Evolutionary conservation across 148 eudicot genomes (phyloP).

Genomic region (Linanthus parryae): DNA sequence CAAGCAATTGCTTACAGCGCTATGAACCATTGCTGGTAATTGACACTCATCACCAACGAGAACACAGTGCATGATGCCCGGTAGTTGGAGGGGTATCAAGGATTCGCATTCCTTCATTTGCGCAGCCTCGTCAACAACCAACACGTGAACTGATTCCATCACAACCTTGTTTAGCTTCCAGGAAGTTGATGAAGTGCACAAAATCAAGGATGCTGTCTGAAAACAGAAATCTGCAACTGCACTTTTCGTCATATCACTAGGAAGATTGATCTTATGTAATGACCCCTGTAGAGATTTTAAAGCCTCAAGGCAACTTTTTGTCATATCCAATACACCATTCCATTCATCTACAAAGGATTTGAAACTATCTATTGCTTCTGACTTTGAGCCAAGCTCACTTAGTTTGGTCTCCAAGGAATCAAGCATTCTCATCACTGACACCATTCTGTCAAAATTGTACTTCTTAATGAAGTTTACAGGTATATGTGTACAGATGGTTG

Average conservation of each 20-base stretch:
- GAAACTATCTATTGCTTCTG: conserved; percentile 1
- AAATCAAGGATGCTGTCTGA: conserved; percentile 32
- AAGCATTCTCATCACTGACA: conserved; percentile 9
- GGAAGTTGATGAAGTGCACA: conserved; percentile 40
- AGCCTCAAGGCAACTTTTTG: conserved; percentile 24
- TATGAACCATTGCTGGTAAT: conserved; percentile 42
- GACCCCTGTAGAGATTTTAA: conserved; percentile 22
- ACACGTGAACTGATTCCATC: conserved; percentile 23
- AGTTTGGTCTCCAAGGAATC: conserved; percentile 23
- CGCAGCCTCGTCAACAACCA: conserved; percentile 48
- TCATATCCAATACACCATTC: not conserved
- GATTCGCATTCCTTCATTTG: conserved; percentile 53
- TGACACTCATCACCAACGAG: conserved; percentile 47
- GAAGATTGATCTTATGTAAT: conserved; percentile 20
- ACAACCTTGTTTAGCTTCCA: conserved; percentile 23
- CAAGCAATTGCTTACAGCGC: conserved; percentile 24
- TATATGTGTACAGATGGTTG: conserved; percentile 29
- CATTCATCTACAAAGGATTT: not conserved
- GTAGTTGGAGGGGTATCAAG: conserved; percentile 34
- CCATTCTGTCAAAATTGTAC: conserved; percentile 14
- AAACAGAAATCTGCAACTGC: conserved; percentile 29
- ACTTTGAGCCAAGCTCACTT: conserved; percentile 16
- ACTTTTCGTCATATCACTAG: conserved; percentile 6
- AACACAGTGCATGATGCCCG: conserved; percentile 32
- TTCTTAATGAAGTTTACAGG: conserved; percentile 27